phyloP scores from a whole-genome alignment of 805 yeast species.

The Yamadazyma philogaea region DNA sequence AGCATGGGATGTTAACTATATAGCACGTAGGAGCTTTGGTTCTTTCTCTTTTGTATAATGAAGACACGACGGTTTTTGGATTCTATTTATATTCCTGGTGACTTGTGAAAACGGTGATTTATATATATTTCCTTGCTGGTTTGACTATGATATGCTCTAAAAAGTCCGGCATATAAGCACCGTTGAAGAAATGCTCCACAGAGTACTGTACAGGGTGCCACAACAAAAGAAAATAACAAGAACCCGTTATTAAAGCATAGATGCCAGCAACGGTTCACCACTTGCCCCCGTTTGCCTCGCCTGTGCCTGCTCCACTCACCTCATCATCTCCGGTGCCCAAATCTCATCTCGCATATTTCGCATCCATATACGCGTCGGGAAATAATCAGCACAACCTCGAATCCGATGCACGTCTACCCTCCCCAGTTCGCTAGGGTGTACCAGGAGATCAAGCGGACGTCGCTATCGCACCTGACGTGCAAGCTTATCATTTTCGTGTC shows the following conservation, averaged over 20 bases:
- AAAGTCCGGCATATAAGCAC: too few species aligned
- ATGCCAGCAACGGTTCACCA: too few species aligned
- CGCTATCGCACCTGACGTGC: constrained; percentile 90
- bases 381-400: background rate
- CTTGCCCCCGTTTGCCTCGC: too few species aligned
- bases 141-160: too few species aligned
- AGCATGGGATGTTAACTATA: constrained; percentile 38
- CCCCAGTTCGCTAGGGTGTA: constrained; percentile 65
- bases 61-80: background rate
- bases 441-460: constrained; percentile 62
- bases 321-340: background rate
- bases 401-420: constrained; percentile 70
- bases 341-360: constrained; percentile 2
- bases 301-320: too few species aligned
- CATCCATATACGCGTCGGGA: constrained; percentile 7
- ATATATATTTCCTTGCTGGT: too few species aligned
- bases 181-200: too few species aligned
- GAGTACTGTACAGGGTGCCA: too few species aligned
- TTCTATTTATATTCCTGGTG: too few species aligned
- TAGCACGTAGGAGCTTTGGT: constrained; percentile 39
- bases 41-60: constrained; percentile 31
- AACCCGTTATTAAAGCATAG: too few species aligned
- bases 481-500: constrained; percentile 84
- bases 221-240: too few species aligned
- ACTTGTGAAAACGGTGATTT: too few species aligned